phyloP scores from a whole-genome alignment of 2,329 filamentous ascomycete genomes.

The Sporothrix variecibatus region DNA sequence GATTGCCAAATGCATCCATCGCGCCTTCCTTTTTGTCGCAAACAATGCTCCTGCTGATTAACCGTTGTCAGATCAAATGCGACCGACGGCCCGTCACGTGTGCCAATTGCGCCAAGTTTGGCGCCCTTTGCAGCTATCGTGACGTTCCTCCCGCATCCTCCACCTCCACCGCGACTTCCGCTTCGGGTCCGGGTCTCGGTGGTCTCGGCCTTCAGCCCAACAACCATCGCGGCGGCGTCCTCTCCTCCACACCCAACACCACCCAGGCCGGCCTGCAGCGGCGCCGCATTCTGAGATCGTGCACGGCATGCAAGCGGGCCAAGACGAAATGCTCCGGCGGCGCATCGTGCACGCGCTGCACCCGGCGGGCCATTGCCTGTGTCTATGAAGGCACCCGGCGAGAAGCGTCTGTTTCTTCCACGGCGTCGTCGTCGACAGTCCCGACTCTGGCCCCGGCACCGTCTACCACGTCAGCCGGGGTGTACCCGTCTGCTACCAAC shows the following conservation, averaged over 20 bases:
- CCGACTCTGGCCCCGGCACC: not conserved
- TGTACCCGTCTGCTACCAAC: not conserved
- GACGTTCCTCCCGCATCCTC: constrained; percentile 10
- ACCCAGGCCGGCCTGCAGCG: constrained; percentile 26
- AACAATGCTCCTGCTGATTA: not conserved
- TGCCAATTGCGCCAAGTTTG: constrained; percentile 27
- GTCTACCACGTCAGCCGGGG: not conserved
- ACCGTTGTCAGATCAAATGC: constrained; percentile 24
- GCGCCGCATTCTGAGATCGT: constrained; percentile 43
- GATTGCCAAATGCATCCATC: not conserved
- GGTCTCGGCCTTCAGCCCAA: not conserved
- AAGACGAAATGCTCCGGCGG: constrained; percentile 54
- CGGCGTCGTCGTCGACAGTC: not conserved
- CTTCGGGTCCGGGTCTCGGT: constrained; percentile 21
- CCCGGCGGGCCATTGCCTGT: constrained; percentile 13
- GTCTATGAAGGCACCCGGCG: constrained; percentile 20
- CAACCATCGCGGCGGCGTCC: not conserved
- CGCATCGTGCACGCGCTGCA: constrained; percentile 16
- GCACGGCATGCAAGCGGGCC: constrained; percentile 60
- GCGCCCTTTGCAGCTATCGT: constrained; percentile 24
- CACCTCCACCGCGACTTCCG: constrained; percentile 21
- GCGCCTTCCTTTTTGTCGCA: not conserved
- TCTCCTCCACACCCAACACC: not conserved
- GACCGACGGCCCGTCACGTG: constrained; percentile 23
- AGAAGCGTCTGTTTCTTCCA: not conserved